Conservation (phyloP, 352 stramenopile genomes). For the Thraustochytrium striatum region DNA sequence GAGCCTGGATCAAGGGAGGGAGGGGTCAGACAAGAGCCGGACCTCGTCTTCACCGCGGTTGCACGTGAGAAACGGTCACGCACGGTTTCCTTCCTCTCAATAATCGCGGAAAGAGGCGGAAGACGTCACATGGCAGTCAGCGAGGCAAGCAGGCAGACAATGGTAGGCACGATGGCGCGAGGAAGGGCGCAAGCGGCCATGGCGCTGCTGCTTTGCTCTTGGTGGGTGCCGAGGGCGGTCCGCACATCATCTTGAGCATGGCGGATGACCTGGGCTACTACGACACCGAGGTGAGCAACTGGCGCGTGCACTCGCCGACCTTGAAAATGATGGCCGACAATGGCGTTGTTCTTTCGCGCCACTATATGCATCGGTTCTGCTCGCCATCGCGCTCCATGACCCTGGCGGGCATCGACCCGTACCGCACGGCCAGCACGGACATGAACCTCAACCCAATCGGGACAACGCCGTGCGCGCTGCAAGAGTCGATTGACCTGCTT, state of each 20-base stretch:
- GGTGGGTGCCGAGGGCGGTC: too few species aligned
- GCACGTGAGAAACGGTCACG: too few species aligned
- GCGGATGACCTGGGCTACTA: conserved; percentile 46
- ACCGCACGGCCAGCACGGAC: conserved; percentile 47
- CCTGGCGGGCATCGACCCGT: conserved; percentile 48
- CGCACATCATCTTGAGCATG: conserved; percentile 33
- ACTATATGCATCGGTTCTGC: conserved; percentile 52
- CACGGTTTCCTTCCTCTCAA: too few species aligned
- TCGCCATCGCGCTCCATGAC: conserved; percentile 50
- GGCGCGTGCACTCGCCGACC: not conserved
- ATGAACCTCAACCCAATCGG: conserved; percentile 44
- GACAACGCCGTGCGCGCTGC: conserved; percentile 7
- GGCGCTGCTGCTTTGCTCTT: too few species aligned
- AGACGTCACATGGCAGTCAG: too few species aligned
- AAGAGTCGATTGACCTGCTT: conserved; percentile 1
- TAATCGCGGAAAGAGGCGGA: too few species aligned
- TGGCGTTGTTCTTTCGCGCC: conserved; percentile 14
- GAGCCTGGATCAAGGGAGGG: too few species aligned
- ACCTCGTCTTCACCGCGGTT: too few species aligned
- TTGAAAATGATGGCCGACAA: not conserved
- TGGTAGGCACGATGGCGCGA: too few species aligned
- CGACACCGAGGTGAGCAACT: conserved; percentile 20
- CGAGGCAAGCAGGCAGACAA: too few species aligned
- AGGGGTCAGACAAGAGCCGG: too few species aligned
- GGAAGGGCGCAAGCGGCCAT: too few species aligned